phyloP scores from a whole-genome alignment of 441 rosid species.

The Jatropha podagrica region DNA sequence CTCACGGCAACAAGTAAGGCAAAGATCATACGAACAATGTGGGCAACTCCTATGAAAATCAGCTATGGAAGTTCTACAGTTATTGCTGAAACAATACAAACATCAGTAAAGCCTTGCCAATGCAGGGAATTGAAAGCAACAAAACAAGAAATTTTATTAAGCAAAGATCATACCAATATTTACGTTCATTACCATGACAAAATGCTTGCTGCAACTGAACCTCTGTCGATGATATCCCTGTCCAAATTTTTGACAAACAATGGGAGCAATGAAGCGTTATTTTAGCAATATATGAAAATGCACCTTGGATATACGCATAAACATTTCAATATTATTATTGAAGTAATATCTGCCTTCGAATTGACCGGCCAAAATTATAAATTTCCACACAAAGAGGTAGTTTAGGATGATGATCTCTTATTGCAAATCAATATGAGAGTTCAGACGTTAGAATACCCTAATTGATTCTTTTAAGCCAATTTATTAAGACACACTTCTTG shows the following conservation, averaged over 20 bases:
- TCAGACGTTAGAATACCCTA: not conserved
- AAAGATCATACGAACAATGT: conserved; percentile 55
- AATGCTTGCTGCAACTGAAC: conserved; percentile 27
- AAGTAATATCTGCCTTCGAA: not conserved
- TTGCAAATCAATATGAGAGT: not conserved
- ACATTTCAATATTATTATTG: not conserved
- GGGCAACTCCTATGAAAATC: conserved; percentile 68
- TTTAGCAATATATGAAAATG: not conserved
- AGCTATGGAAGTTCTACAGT: conserved; percentile 58
- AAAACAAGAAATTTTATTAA: not conserved
- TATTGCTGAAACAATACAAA: conserved; percentile 41
- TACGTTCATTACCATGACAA: conserved; percentile 29
- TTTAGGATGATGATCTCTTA: not conserved
- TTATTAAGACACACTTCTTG: not conserved
- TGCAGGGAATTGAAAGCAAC: not conserved
- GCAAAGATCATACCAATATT: conserved; percentile 29
- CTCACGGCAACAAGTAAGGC: conserved; percentile 65
- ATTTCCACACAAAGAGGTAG: not conserved
- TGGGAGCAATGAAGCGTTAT: not conserved
- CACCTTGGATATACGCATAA: not conserved
- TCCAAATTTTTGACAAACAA: conserved; percentile 1
- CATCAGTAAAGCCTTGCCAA: not conserved
- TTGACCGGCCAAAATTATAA: not conserved
- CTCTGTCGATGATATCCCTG: conserved; percentile 34
- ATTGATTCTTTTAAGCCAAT: not conserved